Conservation (phyloP, 352 stramenopile genomes). For the Phytopythium delawarense region DNA sequence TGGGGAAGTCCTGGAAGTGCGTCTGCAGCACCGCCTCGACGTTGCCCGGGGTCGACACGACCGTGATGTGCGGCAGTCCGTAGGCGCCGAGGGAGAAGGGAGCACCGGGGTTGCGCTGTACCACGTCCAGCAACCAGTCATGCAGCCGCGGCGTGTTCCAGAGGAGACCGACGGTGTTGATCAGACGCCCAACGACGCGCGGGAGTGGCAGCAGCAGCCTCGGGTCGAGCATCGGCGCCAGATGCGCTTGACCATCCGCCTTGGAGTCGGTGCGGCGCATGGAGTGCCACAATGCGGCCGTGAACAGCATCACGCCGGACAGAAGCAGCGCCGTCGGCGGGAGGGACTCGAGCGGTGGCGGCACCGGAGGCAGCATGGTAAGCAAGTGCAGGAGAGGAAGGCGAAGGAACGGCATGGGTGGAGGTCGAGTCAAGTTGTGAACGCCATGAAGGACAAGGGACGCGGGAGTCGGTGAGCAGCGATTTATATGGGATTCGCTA, state of each 20-base stretch:
- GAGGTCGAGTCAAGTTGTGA: background rate
- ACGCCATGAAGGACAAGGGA: background rate
- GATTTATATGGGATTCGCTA: background rate
- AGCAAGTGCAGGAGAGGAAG: background rate
- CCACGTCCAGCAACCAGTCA: constrained; percentile 35
- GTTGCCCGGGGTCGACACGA: constrained; percentile 30
- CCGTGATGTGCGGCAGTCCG: constrained; percentile 20
- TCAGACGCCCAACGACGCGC: background rate
- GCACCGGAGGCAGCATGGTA: background rate
- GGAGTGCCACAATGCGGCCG: background rate
- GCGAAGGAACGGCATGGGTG: background rate
- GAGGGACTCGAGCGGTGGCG: background rate
- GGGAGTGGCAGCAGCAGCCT: background rate
- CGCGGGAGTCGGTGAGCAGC: background rate
- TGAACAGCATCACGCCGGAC: background rate
- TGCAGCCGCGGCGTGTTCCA: constrained; percentile 18
- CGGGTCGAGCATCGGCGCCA: background rate
- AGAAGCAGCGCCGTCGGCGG: background rate
- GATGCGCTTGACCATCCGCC: background rate
- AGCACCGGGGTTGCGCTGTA: constrained; percentile 22
- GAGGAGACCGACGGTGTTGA: constrained; percentile 30
- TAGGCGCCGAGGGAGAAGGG: constrained; percentile 26
- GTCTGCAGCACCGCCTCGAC: constrained; percentile 52
- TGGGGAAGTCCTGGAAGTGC: constrained; percentile 69
- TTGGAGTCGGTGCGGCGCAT: background rate